Evolutionary conservation across 2,329 filamentous ascomycete species (phyloP), one percentile per base, ranked within the genome.

Genomic region (Ustilaginoidea virens): DNA sequence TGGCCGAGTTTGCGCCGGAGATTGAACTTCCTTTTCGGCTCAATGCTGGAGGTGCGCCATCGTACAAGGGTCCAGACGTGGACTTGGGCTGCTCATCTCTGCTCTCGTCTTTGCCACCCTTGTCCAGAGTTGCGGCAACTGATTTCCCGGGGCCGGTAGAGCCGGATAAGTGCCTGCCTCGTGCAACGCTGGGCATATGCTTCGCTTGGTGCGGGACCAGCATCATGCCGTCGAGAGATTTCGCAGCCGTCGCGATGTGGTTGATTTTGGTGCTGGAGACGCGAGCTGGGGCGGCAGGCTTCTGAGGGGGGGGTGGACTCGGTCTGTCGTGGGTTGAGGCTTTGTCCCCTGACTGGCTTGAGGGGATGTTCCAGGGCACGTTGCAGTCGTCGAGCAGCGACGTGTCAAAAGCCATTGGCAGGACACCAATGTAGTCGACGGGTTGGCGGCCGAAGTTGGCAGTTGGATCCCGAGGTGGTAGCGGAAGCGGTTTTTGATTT

Each of bases 211-310:
- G 30, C 15, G 23, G 25, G 15, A 31, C 29, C 19, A 33, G 34
- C 10, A 44, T 35, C 4, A 41, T 27, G 6, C 38, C 39, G 21
- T 45, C 40, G 20, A 45, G 45, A 2, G 39, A 44, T 4, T 35
- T 22, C 11, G 35, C 29, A 6, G 37, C 27, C 18, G 27, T 27
- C n/a, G 22, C 19, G 4, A 21, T 23, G 10, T 27, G 42, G 18
- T 30, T 36, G 11, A 38, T 35, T 13, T 29, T 30, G 30, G 45
- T 41, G 25, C 46, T 53, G 2, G 45, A 45, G 14, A 32, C 39
- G 20, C 47, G 43, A 7, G 34, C 31, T 6, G 47, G 46, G 23
- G 36, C 39, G 5, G 33, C 33, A 9, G 42, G 35, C 7, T 34
- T 28, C 5, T 37, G 31, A 13, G 39, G 40, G 7, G 22, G 13